Evolutionary conservation across 805 yeast species (phyloP), one percentile per base, ranked within the genome.

Genomic region (Candida ortonii): DNA sequence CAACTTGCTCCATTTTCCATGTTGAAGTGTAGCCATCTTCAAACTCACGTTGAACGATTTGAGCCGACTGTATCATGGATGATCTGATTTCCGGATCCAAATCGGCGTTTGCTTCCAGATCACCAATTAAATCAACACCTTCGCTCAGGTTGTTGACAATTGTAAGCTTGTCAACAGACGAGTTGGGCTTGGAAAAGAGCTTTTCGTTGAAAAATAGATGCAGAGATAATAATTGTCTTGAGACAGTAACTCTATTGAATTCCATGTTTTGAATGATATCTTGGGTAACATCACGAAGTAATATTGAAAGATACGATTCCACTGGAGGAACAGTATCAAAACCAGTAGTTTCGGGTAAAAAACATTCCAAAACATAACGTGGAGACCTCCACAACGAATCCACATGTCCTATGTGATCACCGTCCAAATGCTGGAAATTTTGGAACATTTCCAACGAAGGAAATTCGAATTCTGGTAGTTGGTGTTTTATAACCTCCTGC

Each of bases 1-100:
- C 85, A 25, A 89, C 68, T 55, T 89, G 96, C 60, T 93, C 98
- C 39, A 88, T 74, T 56, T 93, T 93, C 84, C 85, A 87, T 0
- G 96, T 87, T 1, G 94, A 76, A 13, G 39, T 46, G 34, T 41
- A 48, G 16, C 66, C 64, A 13, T 59, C 55, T 13, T 62, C 58
- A 42, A 66, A 63, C 29, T 70, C 68, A 30, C 58, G 57, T 20
- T 63, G 60, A 11, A 65, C 61, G 16, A 62, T 65, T 28, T 64
- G 61, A 0, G 61, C 58, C 12, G 59, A 55, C 16, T 44, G 38
- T 13, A 61, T 45, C 54, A 61, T 52, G 18, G 53, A 45, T 2
- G 28, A 25, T 24, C 52, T 57, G 27, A 48, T 39, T 17, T 39
- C 38, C 10, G 49, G 53, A 8, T 55, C 56, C 29, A 55, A 39